Conservation (phyloP, 2,329 filamentous ascomycete species). For the Chrysosporium queenslandicum region DNA sequence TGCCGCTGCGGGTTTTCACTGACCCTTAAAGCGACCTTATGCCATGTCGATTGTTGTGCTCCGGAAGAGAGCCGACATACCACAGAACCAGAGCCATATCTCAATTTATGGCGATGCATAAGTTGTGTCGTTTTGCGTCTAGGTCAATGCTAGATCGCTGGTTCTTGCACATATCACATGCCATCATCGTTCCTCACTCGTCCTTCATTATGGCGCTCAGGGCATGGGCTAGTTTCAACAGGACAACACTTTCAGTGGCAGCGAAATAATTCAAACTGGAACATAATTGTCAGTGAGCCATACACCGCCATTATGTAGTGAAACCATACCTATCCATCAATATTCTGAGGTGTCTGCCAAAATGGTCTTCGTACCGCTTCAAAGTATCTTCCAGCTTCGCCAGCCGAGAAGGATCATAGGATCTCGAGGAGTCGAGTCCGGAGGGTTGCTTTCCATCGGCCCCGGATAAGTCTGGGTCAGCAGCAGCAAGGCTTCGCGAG, state of each 20-base stretch:
- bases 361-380: slow-evolving; percentile 85
- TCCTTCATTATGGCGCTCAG: slow-evolving; percentile 36
- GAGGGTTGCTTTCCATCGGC: slow-evolving; percentile 20
- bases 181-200: slow-evolving; percentile 23
- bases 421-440: slow-evolving; percentile 22
- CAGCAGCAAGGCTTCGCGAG: slow-evolving; percentile 70
- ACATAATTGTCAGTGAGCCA: slow-evolving; percentile 4
- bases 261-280: slow-evolving; percentile 76
- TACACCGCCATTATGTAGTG: slow-evolving; percentile 5
- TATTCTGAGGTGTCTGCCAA: slow-evolving; percentile 84
- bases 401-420: slow-evolving; percentile 52
- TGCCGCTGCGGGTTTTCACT: too few relatives aligned
- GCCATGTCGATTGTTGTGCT: too few relatives aligned
- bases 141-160: not conserved
- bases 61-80: too few relatives aligned
- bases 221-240: slow-evolving; percentile 59
- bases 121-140: not conserved
- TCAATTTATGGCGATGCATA: too few relatives aligned
- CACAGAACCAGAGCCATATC: too few relatives aligned
- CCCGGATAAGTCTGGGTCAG: slow-evolving; percentile 62
- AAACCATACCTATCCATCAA: slow-evolving; percentile 61
- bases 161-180: not conserved
- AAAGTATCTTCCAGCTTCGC: slow-evolving; percentile 77
- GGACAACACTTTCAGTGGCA: slow-evolving; percentile 89
- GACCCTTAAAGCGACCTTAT: too few relatives aligned